These are phyloP conservation scores for Paramecium sonneborni DNA, from an alignment of 73 alveolate species.

Conservation along the genomic window DNA sequence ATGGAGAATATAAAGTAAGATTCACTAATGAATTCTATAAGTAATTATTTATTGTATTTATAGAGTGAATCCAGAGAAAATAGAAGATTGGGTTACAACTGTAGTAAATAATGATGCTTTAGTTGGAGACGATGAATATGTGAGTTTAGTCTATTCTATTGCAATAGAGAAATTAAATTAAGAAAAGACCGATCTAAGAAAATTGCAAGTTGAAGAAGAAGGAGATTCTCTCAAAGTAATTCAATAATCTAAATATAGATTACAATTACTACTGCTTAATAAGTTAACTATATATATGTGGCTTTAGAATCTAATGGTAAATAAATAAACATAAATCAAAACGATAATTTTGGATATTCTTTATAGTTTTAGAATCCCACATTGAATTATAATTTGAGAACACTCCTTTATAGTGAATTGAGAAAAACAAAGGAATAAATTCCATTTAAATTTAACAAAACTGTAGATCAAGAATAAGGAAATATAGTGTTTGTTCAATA, in stretches of 20 bases:
- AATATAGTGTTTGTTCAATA: slow-evolving; percentile 35
- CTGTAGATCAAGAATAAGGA: not conserved
- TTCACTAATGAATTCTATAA: slow-evolving; percentile 54
- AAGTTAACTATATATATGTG: slow-evolving; percentile 17
- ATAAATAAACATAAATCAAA: not conserved
- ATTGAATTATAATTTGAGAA: slow-evolving; percentile 33
- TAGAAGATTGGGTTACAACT: slow-evolving; percentile 50
- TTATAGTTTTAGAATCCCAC: not conserved
- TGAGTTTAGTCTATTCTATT: slow-evolving; percentile 21
- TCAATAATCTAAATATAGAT: not conserved
- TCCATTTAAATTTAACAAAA: not conserved
- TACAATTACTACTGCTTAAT: not conserved
- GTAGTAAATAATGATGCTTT: not conserved
- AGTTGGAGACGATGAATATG: slow-evolving; percentile 30
- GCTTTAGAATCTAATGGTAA: not conserved
- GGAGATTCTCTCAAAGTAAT: slow-evolving; percentile 26
- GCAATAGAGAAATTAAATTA: slow-evolving; percentile 18
- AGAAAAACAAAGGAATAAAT: slow-evolving; percentile 2
- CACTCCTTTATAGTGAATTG: not conserved
- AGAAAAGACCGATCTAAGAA: slow-evolving; percentile 13
- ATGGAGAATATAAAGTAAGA: slow-evolving; percentile 36
- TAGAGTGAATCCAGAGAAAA: slow-evolving; percentile 40
- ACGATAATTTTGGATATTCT: not conserved
- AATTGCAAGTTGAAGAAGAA: slow-evolving; percentile 27
- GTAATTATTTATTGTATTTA: not conserved